Evolutionary conservation across 768 basidiomycete genomes (phyloP).

Genomic region (Boletus patriciae): DNA sequence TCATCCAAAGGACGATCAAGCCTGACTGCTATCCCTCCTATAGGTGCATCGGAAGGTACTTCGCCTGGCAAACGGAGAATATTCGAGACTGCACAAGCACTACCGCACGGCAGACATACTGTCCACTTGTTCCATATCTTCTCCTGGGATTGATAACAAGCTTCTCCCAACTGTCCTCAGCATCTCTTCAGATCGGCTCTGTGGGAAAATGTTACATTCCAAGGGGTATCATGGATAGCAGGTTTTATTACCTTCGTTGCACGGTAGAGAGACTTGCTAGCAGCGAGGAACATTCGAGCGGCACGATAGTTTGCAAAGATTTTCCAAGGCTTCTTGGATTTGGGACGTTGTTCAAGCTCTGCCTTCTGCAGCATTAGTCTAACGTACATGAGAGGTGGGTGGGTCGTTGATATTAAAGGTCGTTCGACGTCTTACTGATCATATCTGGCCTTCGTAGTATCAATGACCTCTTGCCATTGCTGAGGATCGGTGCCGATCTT

Average conservation of each 20-base stretch:
- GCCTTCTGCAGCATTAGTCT: not conserved
- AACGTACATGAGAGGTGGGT: not conserved
- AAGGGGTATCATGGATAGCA: not conserved
- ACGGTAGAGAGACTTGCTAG: not conserved
- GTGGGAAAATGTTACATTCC: not conserved
- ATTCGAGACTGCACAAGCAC: not conserved
- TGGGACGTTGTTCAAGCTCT: not conserved
- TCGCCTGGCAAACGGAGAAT: not conserved
- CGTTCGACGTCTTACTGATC: not conserved
- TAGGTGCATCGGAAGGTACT: not conserved
- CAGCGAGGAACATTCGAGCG: not conserved
- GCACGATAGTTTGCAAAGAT: slow-evolving; percentile 1
- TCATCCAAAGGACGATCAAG: slow-evolving; percentile 12
- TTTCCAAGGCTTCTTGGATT: slow-evolving; percentile 9
- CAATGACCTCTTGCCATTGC: not conserved
- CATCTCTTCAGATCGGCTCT: slow-evolving; percentile 12
- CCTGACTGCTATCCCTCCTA: slow-evolving; percentile 5
- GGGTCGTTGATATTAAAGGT: not conserved
- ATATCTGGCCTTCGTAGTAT: not conserved
- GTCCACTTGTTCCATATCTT: not conserved
- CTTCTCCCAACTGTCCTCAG: not conserved
- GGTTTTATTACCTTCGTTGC: slow-evolving; percentile 5
- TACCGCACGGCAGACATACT: not conserved
- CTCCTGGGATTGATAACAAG: slow-evolving; percentile 1
- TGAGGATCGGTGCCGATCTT: no score